Evolutionary conservation across 306 rosid genomes (phyloP).

Genomic region (Canavalia ensiformis): DNA sequence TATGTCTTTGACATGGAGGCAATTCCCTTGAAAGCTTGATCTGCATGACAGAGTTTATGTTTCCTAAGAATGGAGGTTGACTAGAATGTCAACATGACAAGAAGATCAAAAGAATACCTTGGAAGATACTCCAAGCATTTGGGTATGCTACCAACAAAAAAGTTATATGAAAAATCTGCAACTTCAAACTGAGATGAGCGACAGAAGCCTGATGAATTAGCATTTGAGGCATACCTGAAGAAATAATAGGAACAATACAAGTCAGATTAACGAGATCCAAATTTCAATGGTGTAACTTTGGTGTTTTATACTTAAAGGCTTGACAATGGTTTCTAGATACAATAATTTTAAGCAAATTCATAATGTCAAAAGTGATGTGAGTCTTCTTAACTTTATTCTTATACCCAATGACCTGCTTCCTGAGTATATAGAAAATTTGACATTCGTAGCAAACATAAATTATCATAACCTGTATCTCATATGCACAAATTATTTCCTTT

Average conservation of each 20-base stretch:
- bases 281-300: constrained; percentile 8
- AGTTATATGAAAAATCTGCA: constrained; percentile 93
- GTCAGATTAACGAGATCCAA: constrained; percentile 40
- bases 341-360: neutral
- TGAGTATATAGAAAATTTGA: neutral
- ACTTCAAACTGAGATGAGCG: constrained; percentile 68
- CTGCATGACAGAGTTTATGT: constrained; percentile 55
- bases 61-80: constrained; percentile 34
- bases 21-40: constrained; percentile 94
- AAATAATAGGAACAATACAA: constrained; percentile 40
- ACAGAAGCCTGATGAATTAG: constrained; percentile 73
- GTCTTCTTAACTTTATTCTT: neutral
- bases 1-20: constrained; percentile 67
- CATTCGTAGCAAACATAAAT: neutral
- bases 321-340: constrained; percentile 24
- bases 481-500: neutral
- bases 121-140: constrained; percentile 90
- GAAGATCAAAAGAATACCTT: constrained; percentile 58
- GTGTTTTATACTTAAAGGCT: constrained; percentile 16
- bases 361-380: neutral
- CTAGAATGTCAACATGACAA: constrained; percentile 39
- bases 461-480: neutral
- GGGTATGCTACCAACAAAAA: constrained; percentile 90
- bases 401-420: constrained; percentile 13
- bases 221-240: constrained; percentile 79